Base-by-base conservation (phyloP, 2,329 filamentous ascomycete species). In the Alternaria sp. region DNA sequence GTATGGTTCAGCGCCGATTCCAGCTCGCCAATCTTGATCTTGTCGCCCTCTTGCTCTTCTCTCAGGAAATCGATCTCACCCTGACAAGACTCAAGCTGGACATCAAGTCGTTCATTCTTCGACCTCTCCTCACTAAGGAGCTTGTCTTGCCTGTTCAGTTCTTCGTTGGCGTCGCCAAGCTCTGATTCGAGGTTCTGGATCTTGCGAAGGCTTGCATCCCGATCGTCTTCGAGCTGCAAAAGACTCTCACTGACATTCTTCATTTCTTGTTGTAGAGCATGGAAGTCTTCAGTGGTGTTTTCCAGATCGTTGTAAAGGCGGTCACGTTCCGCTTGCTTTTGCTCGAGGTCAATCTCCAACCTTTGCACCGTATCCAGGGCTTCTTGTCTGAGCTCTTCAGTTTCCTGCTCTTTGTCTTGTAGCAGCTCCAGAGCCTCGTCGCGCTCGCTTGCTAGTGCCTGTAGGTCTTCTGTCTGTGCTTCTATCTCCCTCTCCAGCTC, bases 11-110 rank as follows among this genome's bases (percentile, higher is more conserved):
- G 83, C 13, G 90, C 89, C 9, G 93, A 92, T 76, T 98, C 94
- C 8, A 98, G 85, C 74, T 98, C 93, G 40, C 95, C 93, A 73
- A 99, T 98, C 81, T 93, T 94, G 77, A 99, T 97, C 86, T 99
- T 99, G 83, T 99, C 96, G 17, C 88, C 89, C 80, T 99, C 96
- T 80, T 99, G 96, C 82, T 99, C 96, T 77, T 99, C 96, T 2
- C 96, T 90, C 54, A 99, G 81, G 86, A 99, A 99, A 1, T 92
- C 90, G 80, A 98, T 96, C 79, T 99, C 96, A 62, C 91, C 91
- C 73, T 97, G 95, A 60, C 91, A 91, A 6, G 93, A 97, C 80
- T 99, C 96, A 68, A 95, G 91, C 76, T 98, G 94, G 30, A 99
- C 93, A 5, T 91, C 90, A 3, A 98, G 86, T 57, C 94, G 89